Conservation (phyloP, 495 filamentous ascomycete genomes). For the Penicillium parvum region DNA sequence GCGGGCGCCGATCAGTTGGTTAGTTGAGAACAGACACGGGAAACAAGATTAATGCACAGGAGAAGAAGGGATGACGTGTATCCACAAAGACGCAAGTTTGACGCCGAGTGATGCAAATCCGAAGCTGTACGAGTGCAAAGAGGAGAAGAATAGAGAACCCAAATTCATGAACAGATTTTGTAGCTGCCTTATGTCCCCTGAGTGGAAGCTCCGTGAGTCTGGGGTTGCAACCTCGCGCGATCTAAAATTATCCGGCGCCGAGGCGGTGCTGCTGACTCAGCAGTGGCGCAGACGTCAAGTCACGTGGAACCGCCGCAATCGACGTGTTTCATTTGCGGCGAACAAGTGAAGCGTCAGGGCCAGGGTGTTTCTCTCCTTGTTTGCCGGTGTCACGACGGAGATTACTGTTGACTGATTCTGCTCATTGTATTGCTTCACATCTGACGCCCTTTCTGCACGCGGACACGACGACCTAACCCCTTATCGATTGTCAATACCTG, state of each 20-base stretch:
- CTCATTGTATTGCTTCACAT: neutral
- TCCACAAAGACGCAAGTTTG: constrained; percentile 4
- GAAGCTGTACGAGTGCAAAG: neutral
- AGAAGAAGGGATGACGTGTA: constrained; percentile 18
- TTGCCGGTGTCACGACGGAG: too few relatives aligned
- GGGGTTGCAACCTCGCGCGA: constrained; percentile 5
- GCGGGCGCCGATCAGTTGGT: constrained; percentile 22
- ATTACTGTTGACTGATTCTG: too few relatives aligned
- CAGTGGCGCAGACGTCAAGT: constrained; percentile 9
- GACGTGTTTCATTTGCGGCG: constrained; percentile 13
- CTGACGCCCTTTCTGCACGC: constrained; percentile 13
- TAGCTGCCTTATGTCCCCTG: constrained; percentile 10
- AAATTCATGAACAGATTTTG: neutral
- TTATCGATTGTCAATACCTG: neutral
- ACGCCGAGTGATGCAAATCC: neutral
- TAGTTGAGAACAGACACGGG: constrained; percentile 8
- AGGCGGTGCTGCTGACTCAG: constrained; percentile 23
- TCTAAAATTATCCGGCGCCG: constrained; percentile 12
- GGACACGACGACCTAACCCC: constrained; percentile 17
- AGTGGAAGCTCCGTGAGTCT: constrained; percentile 9
- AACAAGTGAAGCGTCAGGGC: neutral
- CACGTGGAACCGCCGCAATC: constrained; percentile 1
- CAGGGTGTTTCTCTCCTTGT: neutral
- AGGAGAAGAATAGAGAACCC: neutral
- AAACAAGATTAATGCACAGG: constrained; percentile 24